Conservation (phyloP, 805 yeast genomes). For the Zygotorulaspora danielsina region DNA sequence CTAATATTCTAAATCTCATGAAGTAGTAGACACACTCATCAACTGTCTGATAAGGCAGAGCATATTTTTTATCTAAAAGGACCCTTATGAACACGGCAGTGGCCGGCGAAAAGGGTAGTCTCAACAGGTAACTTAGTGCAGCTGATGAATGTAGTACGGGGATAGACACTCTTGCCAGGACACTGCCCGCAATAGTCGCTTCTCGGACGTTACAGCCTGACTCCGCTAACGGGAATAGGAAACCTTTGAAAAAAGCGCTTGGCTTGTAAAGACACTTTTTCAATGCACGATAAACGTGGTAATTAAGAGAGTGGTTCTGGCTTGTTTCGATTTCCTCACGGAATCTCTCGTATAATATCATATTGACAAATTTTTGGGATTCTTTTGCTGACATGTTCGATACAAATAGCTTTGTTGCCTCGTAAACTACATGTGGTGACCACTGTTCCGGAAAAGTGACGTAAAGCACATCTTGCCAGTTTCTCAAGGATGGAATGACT, state of each 20-base stretch:
- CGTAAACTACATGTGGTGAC: constrained; percentile 94
- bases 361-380: constrained; percentile 76
- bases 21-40: constrained; percentile 93
- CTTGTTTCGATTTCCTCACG: constrained; percentile 66
- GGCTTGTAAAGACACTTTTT: constrained; percentile 95
- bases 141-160: constrained; percentile 96
- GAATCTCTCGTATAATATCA: constrained; percentile 66
- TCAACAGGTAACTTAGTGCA: constrained; percentile 79
- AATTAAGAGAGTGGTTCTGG: constrained; percentile 76
- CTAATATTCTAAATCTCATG: constrained; percentile 75
- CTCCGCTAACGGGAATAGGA: constrained; percentile 84
- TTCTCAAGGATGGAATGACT: constrained; percentile 84
- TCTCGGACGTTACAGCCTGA: constrained; percentile 87
- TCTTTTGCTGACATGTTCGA: constrained; percentile 84
- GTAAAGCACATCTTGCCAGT: constrained; percentile 93
- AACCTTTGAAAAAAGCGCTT: constrained; percentile 95
- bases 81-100: constrained; percentile 86
- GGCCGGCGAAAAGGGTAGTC: constrained; percentile 82
- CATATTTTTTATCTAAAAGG: constrained; percentile 88
- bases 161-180: constrained; percentile 79
- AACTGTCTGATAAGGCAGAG: constrained; percentile 92
- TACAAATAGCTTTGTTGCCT: constrained; percentile 91
- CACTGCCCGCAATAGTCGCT: constrained; percentile 92
- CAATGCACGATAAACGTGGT: constrained; percentile 86
- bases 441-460: constrained; percentile 90